Conservation (phyloP, 148 eudicot species). For the Amaranthus cruentus region DNA sequence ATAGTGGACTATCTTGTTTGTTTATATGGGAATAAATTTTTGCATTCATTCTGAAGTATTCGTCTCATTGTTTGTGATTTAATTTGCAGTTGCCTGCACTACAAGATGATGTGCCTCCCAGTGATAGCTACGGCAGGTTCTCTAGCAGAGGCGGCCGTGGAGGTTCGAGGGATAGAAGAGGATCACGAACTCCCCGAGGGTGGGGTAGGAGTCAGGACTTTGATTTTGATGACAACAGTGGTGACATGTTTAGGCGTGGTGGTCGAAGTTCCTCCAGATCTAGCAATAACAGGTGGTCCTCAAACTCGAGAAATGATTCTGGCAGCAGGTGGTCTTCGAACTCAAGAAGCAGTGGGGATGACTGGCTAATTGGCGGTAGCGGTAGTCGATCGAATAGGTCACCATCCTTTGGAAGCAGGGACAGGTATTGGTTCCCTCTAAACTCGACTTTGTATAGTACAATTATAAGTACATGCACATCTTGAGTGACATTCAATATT, state of each 20-base stretch:
- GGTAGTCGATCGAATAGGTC: conserved; percentile 48
- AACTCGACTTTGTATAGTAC: too few relatives aligned
- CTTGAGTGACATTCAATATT: neutral
- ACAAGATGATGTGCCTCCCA: conserved; percentile 89
- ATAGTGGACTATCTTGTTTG: too few relatives aligned
- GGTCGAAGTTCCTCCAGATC: conserved; percentile 40
- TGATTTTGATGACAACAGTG: conserved; percentile 28
- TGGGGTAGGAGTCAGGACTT: conserved; percentile 42
- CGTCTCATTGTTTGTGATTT: conserved; percentile 14
- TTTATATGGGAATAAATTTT: neutral
- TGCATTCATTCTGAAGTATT: too few relatives aligned
- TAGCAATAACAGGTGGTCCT: conserved; percentile 44
- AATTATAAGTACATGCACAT: neutral
- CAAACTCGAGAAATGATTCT: conserved; percentile 61
- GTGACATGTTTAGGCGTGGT: conserved; percentile 33
- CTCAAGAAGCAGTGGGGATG: conserved; percentile 57
- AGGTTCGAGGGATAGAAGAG: conserved; percentile 33
- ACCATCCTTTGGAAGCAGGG: conserved; percentile 54
- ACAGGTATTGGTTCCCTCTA: conserved; percentile 45
- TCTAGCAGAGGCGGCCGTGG: conserved; percentile 63
- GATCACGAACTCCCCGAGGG: conserved; percentile 50
- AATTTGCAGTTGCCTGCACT: conserved; percentile 78
- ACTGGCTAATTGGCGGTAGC: conserved; percentile 29
- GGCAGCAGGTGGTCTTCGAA: conserved; percentile 45
- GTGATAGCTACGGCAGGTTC: conserved; percentile 79